Base-by-base conservation (phyloP, 306 rosid genomes). In the Fagus sylvatica region DNA sequence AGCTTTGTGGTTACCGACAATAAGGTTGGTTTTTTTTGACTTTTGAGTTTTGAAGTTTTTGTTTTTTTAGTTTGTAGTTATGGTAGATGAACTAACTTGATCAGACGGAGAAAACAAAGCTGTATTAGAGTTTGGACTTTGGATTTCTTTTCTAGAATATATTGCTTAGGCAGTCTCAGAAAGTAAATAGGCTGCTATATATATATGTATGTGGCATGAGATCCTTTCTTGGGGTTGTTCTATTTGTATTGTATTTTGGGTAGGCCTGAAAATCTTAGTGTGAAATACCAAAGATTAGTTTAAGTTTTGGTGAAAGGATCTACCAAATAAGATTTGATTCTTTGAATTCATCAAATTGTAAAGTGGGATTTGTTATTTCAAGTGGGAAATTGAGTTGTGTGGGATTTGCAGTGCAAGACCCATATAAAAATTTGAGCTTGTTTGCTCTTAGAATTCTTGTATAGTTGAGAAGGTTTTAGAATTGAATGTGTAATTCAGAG, bases 11-110 rank as follows among this genome's bases (percentile, higher is more conserved):
- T 84, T 81, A 70, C 84, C 84, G 70, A 62, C 88, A 78, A 76
- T n/a, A 87, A 83, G 84, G 74, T 85, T 74, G 69, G 80, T 69
- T 72, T 49, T 13, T 17, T 70, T 74, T 78, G 68, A 78, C 65
- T 74, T 84, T 64, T 62, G 75, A 33, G 75, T 53, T 57, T 36
- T 6, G 33, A 32, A 30, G 71, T 37, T 32, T 42, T 70, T 16
- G 7, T 55, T 22, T 56, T 61, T 64, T 80, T 43, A 70, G 82
- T 76, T 73, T 83, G 53, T 78, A 59, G 88, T 83, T 39, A 80
- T 86, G 92, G 96, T 85, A 85, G 98, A 87, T 89, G 79, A 91
- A 82, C 97, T 74, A 91, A 86, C 91, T 73, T 51, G 4, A 46
- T 46, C 51, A 46, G 88, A 73, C 94, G 91, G 94, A 89, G 91